phyloP scores from a whole-genome alignment of 352 stramenopile species.

The Phytopythium chamaehyphon region DNA sequence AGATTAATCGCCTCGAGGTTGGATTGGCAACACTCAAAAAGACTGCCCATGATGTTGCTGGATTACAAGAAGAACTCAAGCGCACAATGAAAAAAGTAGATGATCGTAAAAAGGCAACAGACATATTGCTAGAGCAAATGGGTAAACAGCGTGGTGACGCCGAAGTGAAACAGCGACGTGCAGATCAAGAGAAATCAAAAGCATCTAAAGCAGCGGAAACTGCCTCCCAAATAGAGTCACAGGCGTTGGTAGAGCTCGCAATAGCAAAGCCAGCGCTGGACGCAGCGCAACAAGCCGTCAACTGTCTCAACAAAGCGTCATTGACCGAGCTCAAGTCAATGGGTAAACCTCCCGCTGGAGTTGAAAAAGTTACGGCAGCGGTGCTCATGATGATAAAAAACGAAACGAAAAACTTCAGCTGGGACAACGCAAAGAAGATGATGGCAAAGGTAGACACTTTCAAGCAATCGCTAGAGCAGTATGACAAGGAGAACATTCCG shows the following conservation, averaged over 20 bases:
- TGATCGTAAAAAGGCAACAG: constrained; percentile 85
- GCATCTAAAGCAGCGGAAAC: constrained; percentile 62
- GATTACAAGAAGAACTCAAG: constrained; percentile 81
- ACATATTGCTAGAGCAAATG: constrained; percentile 87
- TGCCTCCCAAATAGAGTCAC: constrained; percentile 58
- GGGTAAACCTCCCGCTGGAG: constrained; percentile 79
- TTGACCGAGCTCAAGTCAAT: constrained; percentile 89
- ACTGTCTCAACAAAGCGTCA: constrained; percentile 88
- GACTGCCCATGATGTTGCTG: constrained; percentile 71
- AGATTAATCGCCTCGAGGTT: constrained; percentile 82
- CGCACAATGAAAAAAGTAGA: constrained; percentile 90
- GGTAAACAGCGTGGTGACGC: constrained; percentile 87
- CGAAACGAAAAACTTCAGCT: constrained; percentile 92
- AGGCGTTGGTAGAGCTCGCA: constrained; percentile 66
- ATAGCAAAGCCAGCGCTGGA: constrained; percentile 83
- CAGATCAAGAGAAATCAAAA: constrained; percentile 76
- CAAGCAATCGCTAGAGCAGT: constrained; percentile 88
- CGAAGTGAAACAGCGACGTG: constrained; percentile 80
- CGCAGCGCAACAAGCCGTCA: constrained; percentile 81
- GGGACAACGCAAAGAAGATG: constrained; percentile 96
- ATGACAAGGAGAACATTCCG: constrained; percentile 91
- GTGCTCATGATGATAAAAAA: constrained; percentile 93
- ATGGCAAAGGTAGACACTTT: constrained; percentile 94
- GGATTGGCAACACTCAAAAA: constrained; percentile 83
- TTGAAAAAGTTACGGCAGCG: constrained; percentile 88